Percentiles rank a stretch among this genome's conserved stretches.
Evolutionary conservation across 257 asterid genomes (phyloP).

Genomic region (Orobanche coerulescens): DNA sequence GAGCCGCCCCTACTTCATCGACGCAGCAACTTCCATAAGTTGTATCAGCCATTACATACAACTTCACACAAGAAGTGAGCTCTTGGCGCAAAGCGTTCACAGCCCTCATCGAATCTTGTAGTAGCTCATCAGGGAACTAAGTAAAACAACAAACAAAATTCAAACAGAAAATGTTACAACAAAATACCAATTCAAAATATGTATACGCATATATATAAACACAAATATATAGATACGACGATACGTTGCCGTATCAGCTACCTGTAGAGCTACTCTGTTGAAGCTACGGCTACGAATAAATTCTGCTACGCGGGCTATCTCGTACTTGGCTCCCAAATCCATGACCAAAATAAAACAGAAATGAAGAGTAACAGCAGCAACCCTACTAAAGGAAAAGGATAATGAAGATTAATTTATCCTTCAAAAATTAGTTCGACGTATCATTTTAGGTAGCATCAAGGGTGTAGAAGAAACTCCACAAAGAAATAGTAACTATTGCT

Average conservation of each 20-base stretch:
- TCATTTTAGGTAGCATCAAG: neutral
- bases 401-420: neutral
- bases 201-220: neutral
- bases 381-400: neutral
- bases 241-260: slow-evolving; percentile 9
- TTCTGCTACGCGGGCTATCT: slow-evolving; percentile 54
- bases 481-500: neutral
- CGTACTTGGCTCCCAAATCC: slow-evolving; percentile 62
- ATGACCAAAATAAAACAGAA: slow-evolving; percentile 22
- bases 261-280: slow-evolving; percentile 76
- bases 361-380: slow-evolving; percentile 11
- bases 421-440: neutral
- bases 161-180: neutral
- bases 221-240: neutral
- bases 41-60: slow-evolving; percentile 96
- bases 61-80: slow-evolving; percentile 36
- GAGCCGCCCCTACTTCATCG: slow-evolving; percentile 97
- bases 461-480: neutral
- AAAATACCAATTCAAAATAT: neutral
- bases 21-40: slow-evolving; percentile 91
- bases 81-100: slow-evolving; percentile 47
- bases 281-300: slow-evolving; percentile 44
- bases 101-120: slow-evolving; percentile 59
- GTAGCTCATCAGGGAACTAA: slow-evolving; percentile 75
- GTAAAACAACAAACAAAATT: slow-evolving; percentile 8